Base-by-base conservation (phyloP, 2,329 filamentous ascomycete genomes). In the Rhynchosporium agropyri region DNA sequence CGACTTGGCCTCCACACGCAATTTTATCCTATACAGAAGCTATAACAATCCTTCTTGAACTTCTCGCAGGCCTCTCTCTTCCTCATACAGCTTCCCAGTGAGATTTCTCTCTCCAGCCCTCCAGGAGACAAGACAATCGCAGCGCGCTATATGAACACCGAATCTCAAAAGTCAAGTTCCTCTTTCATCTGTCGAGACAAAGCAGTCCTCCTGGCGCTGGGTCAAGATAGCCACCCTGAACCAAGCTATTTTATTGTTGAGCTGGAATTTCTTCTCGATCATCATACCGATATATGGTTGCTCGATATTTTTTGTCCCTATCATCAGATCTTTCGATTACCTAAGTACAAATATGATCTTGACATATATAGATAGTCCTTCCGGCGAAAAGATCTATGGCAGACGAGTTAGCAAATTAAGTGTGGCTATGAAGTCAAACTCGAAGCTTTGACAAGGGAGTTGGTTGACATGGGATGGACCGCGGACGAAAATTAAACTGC, bases 191-290 rank as follows among this genome's bases (percentile, higher is more conserved):
- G 51, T 54, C 8, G 36, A 54, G 8, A 54, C n/a, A 1, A 36
- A 54, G 36, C 28, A 42, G 12, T 40, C 40, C 20, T 54, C 51
- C 4, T 54, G 51, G 51, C 36, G 40, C 10, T 54, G 51, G 51
- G 51, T 54, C 8, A 54, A 54, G 51, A 54, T 54, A 9, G 51
- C 51, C 10, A 54, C 40, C 10, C 36, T 54, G 1, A 54, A 54
- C 12, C 40, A 36, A 36, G 40, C 40, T 10, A 54, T 36, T 1
- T 20, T 20, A 28, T 20, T 54, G 1, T 13, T 54, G 36, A 54
- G 51, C 28, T 36, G 40, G 20, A 54, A 54, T 20, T 54, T 54
- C 51, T 54, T 54, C 9, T n/a, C 51, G n/a, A 54, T 54, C 20
- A 54, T 54, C 51, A 54, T 36, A 15, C 51, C 51, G 10, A 54